Evolutionary conservation across 73 alveolate species (phyloP).

Genomic region (Breviolum minutum): DNA sequence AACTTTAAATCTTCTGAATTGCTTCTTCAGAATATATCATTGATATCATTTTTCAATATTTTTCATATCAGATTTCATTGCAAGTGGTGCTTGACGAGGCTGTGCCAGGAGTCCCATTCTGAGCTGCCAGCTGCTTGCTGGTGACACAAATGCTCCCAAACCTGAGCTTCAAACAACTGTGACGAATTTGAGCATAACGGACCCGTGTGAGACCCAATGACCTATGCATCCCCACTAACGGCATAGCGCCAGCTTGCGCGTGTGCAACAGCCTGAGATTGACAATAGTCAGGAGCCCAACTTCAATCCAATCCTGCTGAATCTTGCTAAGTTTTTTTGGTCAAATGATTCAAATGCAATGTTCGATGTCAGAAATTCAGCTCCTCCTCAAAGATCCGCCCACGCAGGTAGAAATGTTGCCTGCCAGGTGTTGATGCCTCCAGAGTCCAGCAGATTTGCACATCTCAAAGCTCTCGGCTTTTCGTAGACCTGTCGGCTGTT

Average conservation of each 20-base stretch:
- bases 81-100: too few species aligned
- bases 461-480: neutral
- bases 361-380: neutral
- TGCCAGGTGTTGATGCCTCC: slow-evolving; percentile 70
- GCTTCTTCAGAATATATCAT: too few species aligned
- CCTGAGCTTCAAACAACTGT: neutral
- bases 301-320: neutral
- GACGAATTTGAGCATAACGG: too few species aligned
- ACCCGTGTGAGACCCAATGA: neutral
- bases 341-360: neutral
- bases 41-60: too few species aligned
- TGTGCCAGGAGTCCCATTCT: too few species aligned
- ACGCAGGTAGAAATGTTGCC: slow-evolving; percentile 71
- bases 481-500: too few species aligned
- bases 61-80: too few species aligned
- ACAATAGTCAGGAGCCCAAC: neutral
- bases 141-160: slow-evolving; percentile 69
- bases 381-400: slow-evolving; percentile 73
- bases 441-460: too few species aligned
- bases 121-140: slow-evolving; percentile 20
- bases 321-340: neutral
- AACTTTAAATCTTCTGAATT: too few species aligned
- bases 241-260: slow-evolving; percentile 82
- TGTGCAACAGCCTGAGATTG: neutral
- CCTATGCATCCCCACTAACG: neutral